phyloP scores from a whole-genome alignment of 78 protist genomes.

The Capsaspora owczarzaki region DNA sequence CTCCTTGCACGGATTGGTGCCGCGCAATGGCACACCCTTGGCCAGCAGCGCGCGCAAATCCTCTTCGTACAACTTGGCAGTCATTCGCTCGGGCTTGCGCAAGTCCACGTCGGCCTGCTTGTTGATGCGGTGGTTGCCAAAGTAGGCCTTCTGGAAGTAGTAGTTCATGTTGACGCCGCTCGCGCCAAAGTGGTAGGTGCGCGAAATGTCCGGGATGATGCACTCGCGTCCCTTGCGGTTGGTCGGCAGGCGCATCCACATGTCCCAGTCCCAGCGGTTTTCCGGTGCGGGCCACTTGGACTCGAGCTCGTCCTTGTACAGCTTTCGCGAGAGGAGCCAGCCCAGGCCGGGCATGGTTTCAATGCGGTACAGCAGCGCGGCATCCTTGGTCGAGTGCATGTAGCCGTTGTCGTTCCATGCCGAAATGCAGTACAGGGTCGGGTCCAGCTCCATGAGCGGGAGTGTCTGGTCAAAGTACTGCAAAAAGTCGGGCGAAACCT shows the following conservation, averaged over 20 bases:
- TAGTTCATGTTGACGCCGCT: slow-evolving; percentile 53
- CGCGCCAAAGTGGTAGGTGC: slow-evolving; percentile 62
- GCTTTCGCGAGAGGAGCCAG: slow-evolving; percentile 62
- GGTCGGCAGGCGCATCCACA: slow-evolving; percentile 66
- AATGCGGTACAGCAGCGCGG: slow-evolving; percentile 49
- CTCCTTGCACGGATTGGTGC: neutral
- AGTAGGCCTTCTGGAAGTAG: slow-evolving; percentile 31
- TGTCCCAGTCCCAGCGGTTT: slow-evolving; percentile 83
- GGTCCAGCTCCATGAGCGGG: slow-evolving; percentile 45
- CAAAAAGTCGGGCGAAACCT: slow-evolving; percentile 71
- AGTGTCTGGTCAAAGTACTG: slow-evolving; percentile 46
- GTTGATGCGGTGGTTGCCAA: slow-evolving; percentile 38
- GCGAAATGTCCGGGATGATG: slow-evolving; percentile 69
- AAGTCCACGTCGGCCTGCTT: neutral
- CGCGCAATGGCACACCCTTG: neutral
- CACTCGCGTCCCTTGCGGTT: slow-evolving; percentile 50
- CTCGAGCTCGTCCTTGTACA: slow-evolving; percentile 63
- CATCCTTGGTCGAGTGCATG: slow-evolving; percentile 8
- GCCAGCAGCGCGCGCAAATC: neutral
- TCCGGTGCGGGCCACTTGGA: slow-evolving; percentile 58
- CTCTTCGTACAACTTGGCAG: neutral
- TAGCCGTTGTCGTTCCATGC: slow-evolving; percentile 85
- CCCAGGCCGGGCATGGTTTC: slow-evolving; percentile 88
- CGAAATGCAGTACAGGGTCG: slow-evolving; percentile 55
- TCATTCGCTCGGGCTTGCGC: neutral